phyloP scores from a whole-genome alignment of 371 early-diverging fungal genomes.

The Thermomucor indicae-seudaticae region DNA sequence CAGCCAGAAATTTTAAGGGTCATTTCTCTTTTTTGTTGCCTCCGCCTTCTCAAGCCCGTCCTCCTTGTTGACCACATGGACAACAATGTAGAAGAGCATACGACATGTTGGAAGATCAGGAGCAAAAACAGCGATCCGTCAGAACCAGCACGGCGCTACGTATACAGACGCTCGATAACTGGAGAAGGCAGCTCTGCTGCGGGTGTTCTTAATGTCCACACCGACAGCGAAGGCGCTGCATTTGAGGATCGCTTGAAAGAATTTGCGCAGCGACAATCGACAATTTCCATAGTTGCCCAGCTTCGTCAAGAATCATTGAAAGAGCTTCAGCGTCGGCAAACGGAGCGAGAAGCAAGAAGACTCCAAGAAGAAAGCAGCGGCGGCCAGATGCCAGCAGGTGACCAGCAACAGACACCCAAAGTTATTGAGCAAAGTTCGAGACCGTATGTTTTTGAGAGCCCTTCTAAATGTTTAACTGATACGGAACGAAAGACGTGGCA shows the following conservation, averaged over 20 bases:
- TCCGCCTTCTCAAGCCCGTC: no score
- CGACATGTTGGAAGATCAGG: no score
- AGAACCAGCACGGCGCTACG: no score
- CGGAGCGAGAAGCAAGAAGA: constrained; percentile 16
- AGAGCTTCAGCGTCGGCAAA: constrained; percentile 13
- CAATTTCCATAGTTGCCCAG: constrained; percentile 2
- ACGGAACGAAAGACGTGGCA: constrained; percentile 30
- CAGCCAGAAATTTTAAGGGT: no score
- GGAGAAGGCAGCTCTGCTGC: no score
- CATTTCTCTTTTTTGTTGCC: no score
- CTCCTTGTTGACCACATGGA: no score
- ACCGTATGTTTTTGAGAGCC: background rate
- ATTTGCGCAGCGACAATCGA: constrained; percentile 3
- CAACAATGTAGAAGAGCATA: no score
- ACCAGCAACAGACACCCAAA: background rate
- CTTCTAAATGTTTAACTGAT: constrained; percentile 14
- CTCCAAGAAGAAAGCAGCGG: background rate
- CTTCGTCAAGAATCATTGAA: constrained; percentile 8
- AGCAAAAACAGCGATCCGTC: no score
- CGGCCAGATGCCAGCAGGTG: background rate
- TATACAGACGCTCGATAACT: no score
- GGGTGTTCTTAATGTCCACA: no score
- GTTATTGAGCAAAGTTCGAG: background rate
- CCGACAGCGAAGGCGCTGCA: no score
- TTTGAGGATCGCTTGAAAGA: constrained; percentile 13